These are phyloP conservation scores for Immersiella caudata DNA, from an alignment of 495 filamentous ascomycete species.

Conservation along the genomic window DNA sequence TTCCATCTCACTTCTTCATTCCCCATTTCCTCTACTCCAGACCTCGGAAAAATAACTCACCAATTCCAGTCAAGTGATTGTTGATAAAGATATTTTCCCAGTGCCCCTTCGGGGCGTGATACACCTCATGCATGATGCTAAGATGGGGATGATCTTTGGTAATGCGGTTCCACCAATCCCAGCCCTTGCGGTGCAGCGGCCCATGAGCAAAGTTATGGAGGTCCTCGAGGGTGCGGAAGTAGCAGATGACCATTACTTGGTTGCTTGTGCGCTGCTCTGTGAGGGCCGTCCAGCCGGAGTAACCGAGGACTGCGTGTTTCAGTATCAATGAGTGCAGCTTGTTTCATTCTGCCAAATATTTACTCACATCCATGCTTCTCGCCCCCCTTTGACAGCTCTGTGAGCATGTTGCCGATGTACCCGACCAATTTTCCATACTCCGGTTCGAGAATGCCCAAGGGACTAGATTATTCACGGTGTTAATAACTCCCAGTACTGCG, in stretches of 20 bases:
- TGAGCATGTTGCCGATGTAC: conserved; percentile 3
- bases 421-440: not conserved
- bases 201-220: conserved; percentile 53
- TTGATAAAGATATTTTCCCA: conserved; percentile 25
- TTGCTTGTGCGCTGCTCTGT: conserved; percentile 35
- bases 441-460: conserved; percentile 10
- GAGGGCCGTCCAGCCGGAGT: conserved; percentile 26
- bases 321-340: not conserved
- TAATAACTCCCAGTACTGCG: not conserved
- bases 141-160: conserved; percentile 16
- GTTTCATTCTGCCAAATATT: too few species aligned
- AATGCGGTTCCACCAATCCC: conserved; percentile 42
- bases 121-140: conserved; percentile 25
- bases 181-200: conserved; percentile 42
- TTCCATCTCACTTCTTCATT: not conserved
- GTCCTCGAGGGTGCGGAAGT: conserved; percentile 49
- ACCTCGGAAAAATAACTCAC: not conserved
- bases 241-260: conserved; percentile 45
- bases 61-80: conserved; percentile 18
- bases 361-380: conserved; percentile 19
- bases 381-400: not conserved
- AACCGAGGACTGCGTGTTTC: conserved; percentile 30
- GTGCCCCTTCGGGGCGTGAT: conserved; percentile 15
- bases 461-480: not conserved
- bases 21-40: too few species aligned